These are phyloP conservation scores for Handroanthus guayacan DNA, from an alignment of 257 asterid species.

Conservation along the genomic window DNA sequence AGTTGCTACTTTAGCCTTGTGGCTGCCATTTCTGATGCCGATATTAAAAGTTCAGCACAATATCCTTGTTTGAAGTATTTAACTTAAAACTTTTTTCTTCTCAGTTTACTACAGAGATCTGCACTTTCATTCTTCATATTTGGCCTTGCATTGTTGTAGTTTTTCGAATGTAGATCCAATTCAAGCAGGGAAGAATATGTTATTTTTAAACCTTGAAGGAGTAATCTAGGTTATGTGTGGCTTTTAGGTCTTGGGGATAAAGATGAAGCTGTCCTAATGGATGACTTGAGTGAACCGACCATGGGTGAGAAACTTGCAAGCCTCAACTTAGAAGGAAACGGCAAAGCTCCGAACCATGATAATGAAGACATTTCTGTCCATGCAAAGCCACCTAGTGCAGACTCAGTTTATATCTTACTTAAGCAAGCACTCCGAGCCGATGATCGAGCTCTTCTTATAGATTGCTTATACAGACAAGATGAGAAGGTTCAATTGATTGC, in stretches of 20 bases:
- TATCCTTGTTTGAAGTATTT: background rate
- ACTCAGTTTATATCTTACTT: slow-evolving; percentile 81
- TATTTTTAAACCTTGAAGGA: background rate
- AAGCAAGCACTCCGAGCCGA: slow-evolving; percentile 91
- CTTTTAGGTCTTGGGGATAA: slow-evolving; percentile 57
- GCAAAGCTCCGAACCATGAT: slow-evolving; percentile 42
- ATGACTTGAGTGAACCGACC: slow-evolving; percentile 81
- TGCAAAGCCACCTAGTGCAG: slow-evolving; percentile 88
- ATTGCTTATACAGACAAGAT: slow-evolving; percentile 88
- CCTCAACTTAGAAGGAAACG: slow-evolving; percentile 59
- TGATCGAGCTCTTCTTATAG: slow-evolving; percentile 80
- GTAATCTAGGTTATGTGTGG: slow-evolving; percentile 33
- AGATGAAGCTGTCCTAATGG: slow-evolving; percentile 49
- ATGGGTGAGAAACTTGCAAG: slow-evolving; percentile 89
- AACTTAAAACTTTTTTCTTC: slow-evolving; percentile 1
- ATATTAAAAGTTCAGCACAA: background rate
- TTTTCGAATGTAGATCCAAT: background rate
- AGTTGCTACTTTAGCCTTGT: background rate
- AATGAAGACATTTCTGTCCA: slow-evolving; percentile 37
- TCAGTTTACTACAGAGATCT: background rate
- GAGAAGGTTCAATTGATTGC: slow-evolving; percentile 66
- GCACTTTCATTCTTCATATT: background rate
- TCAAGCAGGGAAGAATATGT: background rate
- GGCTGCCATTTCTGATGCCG: background rate
- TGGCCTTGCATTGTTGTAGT: background rate